Conservation (phyloP, 1,284 basidiomycete species). For the Austroboletus olivaceoglutinosus region DNA sequence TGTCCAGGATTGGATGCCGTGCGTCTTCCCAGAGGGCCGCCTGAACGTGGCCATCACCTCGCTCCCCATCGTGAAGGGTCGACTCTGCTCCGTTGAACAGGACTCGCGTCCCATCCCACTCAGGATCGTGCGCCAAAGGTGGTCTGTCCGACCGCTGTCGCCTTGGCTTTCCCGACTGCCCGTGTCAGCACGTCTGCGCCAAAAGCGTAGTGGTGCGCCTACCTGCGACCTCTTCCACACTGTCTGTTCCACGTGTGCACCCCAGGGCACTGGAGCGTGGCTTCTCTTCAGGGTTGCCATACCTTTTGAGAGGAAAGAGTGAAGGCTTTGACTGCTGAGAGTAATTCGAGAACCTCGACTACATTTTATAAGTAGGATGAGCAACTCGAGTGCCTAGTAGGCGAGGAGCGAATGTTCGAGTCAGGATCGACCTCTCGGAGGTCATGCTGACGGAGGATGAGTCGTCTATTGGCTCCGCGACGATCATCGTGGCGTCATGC, state of each 20-base stretch:
- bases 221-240: constrained; percentile 18
- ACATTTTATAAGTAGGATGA: constrained; percentile 14
- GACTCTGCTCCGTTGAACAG: neutral
- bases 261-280: constrained; percentile 14
- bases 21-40: constrained; percentile 3
- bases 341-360: neutral
- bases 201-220: neutral
- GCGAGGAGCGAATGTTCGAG: too few relatives aligned
- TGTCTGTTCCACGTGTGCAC: constrained; percentile 4
- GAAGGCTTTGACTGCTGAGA: neutral
- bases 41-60: neutral
- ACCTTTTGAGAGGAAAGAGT: neutral
- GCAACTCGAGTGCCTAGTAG: constrained; percentile 10
- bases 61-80: neutral
- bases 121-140: constrained; percentile 15
- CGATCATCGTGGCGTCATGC: too few relatives aligned
- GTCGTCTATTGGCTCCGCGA: neutral
- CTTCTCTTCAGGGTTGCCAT: constrained; percentile 24
- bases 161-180: constrained; percentile 21
- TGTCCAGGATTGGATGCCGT: neutral
- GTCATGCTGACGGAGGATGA: too few relatives aligned
- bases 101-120: constrained; percentile 27
- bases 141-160: constrained; percentile 12
- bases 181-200: neutral
- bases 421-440: neutral